Conservation (phyloP, 192 early-diverging fungal genomes). For the Coemansia asiatica region DNA sequence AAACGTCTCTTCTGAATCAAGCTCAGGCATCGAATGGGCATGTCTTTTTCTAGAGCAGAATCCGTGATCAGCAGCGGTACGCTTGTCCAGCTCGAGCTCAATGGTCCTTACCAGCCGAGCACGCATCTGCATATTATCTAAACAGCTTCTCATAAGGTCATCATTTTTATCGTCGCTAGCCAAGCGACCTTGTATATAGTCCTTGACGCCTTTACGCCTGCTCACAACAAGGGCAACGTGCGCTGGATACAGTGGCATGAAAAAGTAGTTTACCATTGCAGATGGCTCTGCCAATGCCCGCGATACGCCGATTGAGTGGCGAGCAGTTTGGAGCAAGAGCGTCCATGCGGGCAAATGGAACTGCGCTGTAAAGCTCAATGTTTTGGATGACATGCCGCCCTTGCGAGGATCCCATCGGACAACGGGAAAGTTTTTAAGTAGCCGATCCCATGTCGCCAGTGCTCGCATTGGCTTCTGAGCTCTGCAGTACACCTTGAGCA, state of each 20-base stretch:
- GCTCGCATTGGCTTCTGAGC: conserved; percentile 28
- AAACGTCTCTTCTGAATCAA: conserved; percentile 11
- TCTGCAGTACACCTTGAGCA: conserved; percentile 44
- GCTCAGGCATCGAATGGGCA: conserved; percentile 2
- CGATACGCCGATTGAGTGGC: conserved; percentile 25
- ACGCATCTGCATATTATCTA: conserved; percentile 11
- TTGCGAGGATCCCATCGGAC: conserved; percentile 47
- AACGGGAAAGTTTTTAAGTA: conserved; percentile 46
- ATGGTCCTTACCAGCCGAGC: conserved; percentile 6
- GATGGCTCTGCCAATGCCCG: background rate
- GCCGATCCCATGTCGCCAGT: conserved; percentile 46
- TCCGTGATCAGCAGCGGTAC: conserved; percentile 6
- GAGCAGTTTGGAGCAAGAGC: conserved; percentile 33
- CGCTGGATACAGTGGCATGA: conserved; percentile 15
- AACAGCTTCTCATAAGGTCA: background rate
- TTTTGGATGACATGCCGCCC: conserved; percentile 35
- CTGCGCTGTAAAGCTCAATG: conserved; percentile 33
- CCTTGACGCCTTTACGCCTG: conserved; percentile 18
- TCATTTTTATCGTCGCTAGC: background rate
- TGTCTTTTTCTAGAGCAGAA: conserved; percentile 20
- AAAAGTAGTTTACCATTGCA: conserved; percentile 10
- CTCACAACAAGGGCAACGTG: conserved; percentile 1
- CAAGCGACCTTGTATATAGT: background rate
- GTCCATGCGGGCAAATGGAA: conserved; percentile 45
- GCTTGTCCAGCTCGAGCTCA: conserved; percentile 38